Evolutionary conservation across 1,284 basidiomycete genomes (phyloP).

Genomic region (Rhodotorula sp.): DNA sequence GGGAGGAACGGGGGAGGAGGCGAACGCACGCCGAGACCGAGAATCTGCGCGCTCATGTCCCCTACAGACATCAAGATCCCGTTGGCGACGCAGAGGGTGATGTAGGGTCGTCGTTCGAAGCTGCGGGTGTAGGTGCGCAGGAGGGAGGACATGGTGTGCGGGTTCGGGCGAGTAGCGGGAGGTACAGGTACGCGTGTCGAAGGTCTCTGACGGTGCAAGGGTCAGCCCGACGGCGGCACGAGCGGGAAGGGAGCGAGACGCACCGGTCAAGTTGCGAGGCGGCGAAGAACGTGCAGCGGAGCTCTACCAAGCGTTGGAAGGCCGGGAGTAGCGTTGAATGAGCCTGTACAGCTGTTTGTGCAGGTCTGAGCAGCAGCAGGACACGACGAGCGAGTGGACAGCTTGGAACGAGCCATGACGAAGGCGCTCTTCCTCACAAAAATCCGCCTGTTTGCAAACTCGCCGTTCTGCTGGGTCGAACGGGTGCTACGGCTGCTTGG

Average conservation of each 20-base stretch:
- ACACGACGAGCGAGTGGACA: too few relatives aligned
- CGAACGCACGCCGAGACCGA: constrained; percentile 20
- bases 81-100: constrained; percentile 35
- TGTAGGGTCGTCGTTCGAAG: constrained; percentile 32
- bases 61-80: constrained; percentile 28
- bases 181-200: not conserved
- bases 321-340: too few relatives aligned
- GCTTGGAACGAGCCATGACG: too few relatives aligned
- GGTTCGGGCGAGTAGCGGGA: not conserved
- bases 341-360: too few relatives aligned
- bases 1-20: not conserved
- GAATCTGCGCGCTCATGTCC: constrained; percentile 28
- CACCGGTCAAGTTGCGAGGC: not conserved
- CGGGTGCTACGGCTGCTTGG: too few relatives aligned
- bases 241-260: not conserved
- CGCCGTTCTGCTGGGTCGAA: too few relatives aligned
- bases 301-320: too few relatives aligned
- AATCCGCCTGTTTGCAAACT: too few relatives aligned
- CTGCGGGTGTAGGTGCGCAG: constrained; percentile 27
- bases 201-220: not conserved
- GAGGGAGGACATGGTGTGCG: constrained; percentile 17
- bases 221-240: too few relatives aligned
- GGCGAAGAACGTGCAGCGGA: too few relatives aligned
- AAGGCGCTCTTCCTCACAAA: too few relatives aligned
- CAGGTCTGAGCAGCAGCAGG: too few relatives aligned